Conservation (phyloP, 805 yeast genomes). For the Cyberlindnera sargentensis region DNA sequence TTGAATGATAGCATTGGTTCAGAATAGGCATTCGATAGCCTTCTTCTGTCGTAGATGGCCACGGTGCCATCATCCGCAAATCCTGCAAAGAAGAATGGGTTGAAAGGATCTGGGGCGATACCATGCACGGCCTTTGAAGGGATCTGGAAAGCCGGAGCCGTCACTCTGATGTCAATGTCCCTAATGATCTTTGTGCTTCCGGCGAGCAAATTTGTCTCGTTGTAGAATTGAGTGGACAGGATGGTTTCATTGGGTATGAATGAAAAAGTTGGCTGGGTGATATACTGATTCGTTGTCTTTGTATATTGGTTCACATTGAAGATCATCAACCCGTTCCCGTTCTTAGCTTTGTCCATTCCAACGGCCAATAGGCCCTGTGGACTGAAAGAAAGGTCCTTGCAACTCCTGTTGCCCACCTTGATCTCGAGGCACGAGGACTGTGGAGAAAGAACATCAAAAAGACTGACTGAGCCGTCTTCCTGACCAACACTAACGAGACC, state of each 20-base stretch:
- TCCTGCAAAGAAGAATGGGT: slow-evolving; percentile 61
- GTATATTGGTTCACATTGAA: slow-evolving; percentile 71
- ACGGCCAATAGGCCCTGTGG: slow-evolving; percentile 59
- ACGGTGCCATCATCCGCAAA: slow-evolving; percentile 79
- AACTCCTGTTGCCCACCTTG: slow-evolving; percentile 56
- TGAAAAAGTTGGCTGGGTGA: slow-evolving; percentile 47
- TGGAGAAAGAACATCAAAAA: slow-evolving; percentile 50
- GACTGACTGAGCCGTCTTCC: slow-evolving; percentile 54
- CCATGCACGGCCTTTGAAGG: slow-evolving; percentile 70
- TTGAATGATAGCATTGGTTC: slow-evolving; percentile 54
- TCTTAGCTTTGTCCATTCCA: slow-evolving; percentile 57
- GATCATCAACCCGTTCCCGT: slow-evolving; percentile 66
- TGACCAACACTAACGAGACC: slow-evolving; percentile 74
- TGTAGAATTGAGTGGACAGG: slow-evolving; percentile 58
- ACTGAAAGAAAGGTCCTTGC: slow-evolving; percentile 69
- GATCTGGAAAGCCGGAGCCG: slow-evolving; percentile 61
- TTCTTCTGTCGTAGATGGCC: slow-evolving; percentile 77
- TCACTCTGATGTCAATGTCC: slow-evolving; percentile 67
- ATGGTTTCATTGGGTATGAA: slow-evolving; percentile 72
- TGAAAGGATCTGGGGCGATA: slow-evolving; percentile 62
- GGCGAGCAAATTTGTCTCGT: slow-evolving; percentile 53
- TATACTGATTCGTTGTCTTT: slow-evolving; percentile 39
- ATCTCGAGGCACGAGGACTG: slow-evolving; percentile 17
- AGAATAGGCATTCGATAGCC: slow-evolving; percentile 34
- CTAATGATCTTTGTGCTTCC: slow-evolving; percentile 74